Evolutionary conservation across 805 yeast genomes (phyloP).

Genomic region (Candida palmyrensis): DNA sequence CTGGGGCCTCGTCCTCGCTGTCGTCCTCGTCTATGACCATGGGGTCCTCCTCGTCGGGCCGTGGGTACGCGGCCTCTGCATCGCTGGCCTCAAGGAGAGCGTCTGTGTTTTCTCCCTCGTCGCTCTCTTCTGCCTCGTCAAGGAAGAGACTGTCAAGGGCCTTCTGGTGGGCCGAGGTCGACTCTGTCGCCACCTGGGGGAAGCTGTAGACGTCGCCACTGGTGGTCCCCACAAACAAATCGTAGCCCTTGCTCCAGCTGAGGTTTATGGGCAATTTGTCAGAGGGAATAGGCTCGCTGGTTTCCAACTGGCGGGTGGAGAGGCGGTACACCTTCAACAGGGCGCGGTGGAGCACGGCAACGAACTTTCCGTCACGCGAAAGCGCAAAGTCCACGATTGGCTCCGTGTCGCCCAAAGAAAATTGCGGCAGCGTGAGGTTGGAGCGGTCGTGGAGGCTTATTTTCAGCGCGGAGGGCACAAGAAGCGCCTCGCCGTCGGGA

Average conservation of each 20-base stretch:
- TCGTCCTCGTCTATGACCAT: slow-evolving; percentile 65
- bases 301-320: too few relatives aligned
- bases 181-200: slow-evolving; percentile 9
- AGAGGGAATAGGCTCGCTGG: too few relatives aligned
- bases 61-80: neutral
- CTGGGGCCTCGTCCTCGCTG: slow-evolving; percentile 10
- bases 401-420: slow-evolving; percentile 4
- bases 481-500: slow-evolving; percentile 61
- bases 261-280: slow-evolving; percentile 18
- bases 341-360: too few relatives aligned
- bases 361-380: slow-evolving; percentile 57
- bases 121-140: slow-evolving; percentile 22
- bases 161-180: slow-evolving; percentile 4
- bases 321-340: too few relatives aligned
- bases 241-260: slow-evolving; percentile 18
- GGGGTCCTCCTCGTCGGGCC: slow-evolving; percentile 34
- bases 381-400: slow-evolving; percentile 49
- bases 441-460: slow-evolving; percentile 42
- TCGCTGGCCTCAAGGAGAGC: slow-evolving; percentile 9
- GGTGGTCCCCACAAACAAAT: slow-evolving; percentile 38
- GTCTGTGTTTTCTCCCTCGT: slow-evolving; percentile 17
- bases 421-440: slow-evolving; percentile 14
- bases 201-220: slow-evolving; percentile 34
- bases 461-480: slow-evolving; percentile 51
- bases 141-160: slow-evolving; percentile 15